Evolutionary conservation across 768 basidiomycete genomes (phyloP).

Genomic region (Tylopilus sp.): DNA sequence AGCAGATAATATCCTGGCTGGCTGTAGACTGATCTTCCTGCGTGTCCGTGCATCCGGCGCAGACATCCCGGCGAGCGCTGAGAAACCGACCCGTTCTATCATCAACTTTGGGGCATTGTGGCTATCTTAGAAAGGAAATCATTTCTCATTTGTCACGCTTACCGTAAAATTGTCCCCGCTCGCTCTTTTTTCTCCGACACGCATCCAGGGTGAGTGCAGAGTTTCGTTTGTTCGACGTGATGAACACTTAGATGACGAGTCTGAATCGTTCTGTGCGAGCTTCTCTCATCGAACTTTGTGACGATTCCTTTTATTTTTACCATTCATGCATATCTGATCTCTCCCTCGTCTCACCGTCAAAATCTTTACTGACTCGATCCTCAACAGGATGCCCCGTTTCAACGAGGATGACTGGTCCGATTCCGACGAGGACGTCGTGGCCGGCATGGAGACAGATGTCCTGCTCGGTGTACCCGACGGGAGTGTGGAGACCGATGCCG

Average conservation of each 20-base stretch:
- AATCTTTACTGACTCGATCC: constrained; percentile 4
- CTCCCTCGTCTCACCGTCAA: constrained; percentile 7
- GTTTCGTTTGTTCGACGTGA: constrained; percentile 28
- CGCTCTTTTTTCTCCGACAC: constrained; percentile 1
- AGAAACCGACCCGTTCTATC: neutral
- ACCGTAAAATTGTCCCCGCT: constrained; percentile 11
- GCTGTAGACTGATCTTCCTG: constrained; percentile 59
- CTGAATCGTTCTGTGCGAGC: constrained; percentile 59
- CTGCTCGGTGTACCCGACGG: constrained; percentile 83
- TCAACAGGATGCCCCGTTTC: constrained; percentile 37
- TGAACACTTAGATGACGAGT: constrained; percentile 76
- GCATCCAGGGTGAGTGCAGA: constrained; percentile 15
- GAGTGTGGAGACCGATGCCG: constrained; percentile 48
- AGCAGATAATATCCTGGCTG: constrained; percentile 48
- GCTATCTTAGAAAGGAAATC: constrained; percentile 14
- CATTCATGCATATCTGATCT: constrained; percentile 94
- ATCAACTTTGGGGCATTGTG: neutral
- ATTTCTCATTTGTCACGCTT: constrained; percentile 12
- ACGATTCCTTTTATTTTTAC: constrained; percentile 66
- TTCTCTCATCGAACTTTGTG: constrained; percentile 52
- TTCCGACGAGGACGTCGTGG: constrained; percentile 61
- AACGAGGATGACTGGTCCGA: constrained; percentile 73
- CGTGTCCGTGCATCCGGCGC: constrained; percentile 65
- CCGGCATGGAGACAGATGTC: constrained; percentile 67
- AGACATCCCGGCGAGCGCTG: constrained; percentile 41